Conservation (phyloP, 108 stramenopile species). For the Skeletonema potamos region DNA sequence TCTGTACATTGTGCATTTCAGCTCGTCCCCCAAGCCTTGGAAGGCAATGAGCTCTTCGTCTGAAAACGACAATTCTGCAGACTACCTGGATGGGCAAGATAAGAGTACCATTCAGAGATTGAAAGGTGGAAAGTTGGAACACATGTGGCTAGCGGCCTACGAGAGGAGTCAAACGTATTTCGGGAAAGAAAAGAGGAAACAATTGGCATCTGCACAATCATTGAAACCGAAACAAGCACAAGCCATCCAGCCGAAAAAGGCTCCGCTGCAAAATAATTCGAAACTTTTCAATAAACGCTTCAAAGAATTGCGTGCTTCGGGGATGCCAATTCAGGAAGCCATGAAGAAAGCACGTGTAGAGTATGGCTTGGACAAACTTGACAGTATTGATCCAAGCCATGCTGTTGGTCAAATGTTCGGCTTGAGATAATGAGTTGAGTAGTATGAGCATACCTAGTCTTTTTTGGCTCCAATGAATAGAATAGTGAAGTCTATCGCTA, state of each 20-base stretch:
- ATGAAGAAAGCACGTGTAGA: slow-evolving; percentile 1
- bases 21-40: slow-evolving; percentile 86
- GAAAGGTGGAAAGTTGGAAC: slow-evolving; percentile 28
- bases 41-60: slow-evolving; percentile 16
- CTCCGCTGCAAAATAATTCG: slow-evolving; percentile 7
- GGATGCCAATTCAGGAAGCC: slow-evolving; percentile 26
- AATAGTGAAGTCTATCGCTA: no score
- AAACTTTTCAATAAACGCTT: slow-evolving; percentile 53
- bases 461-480: no score
- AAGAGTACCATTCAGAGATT: neutral
- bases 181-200: slow-evolving; percentile 23
- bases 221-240: neutral
- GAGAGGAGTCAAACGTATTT: slow-evolving; percentile 46
- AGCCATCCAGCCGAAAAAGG: neutral
- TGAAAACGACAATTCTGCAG: slow-evolving; percentile 4
- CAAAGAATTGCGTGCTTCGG: slow-evolving; percentile 59
- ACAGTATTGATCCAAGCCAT: slow-evolving; percentile 27
- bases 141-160: slow-evolving; percentile 50
- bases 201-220: slow-evolving; percentile 3
- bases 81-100: slow-evolving; percentile 13
- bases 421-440: slow-evolving; percentile 12
- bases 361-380: neutral
- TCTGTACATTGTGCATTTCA: slow-evolving; percentile 74
- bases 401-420: slow-evolving; percentile 74
- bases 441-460: neutral